Evolutionary conservation across 2,329 filamentous ascomycete species (phyloP), one percentile per base, ranked within the genome.

Genomic region (Fusarium setosum): DNA sequence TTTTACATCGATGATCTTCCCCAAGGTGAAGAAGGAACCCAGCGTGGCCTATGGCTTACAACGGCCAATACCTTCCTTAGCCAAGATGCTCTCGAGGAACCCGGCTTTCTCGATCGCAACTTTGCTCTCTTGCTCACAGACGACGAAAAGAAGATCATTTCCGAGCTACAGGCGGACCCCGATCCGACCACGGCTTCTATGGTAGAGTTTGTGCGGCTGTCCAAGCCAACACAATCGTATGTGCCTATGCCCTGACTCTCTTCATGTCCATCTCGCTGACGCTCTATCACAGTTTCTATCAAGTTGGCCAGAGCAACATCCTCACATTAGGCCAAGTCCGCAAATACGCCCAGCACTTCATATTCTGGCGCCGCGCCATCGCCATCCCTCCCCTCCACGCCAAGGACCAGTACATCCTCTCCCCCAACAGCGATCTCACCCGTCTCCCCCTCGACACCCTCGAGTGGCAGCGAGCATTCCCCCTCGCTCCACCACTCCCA

Each of bases 341-440:
- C 65, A 90, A 93, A 69, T 92, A 97, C 63, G 94, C 94, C 10
- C 92, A 93, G 58, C 96, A 98, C 80, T 90, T 99, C 64, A 94
- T 98, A 62, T 97, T 96, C 80, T 98, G 95, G 94, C 90, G 96
- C 21, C 91, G 94, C 57, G 96, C 95, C 44, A 92, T 96, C 61
- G 91, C 95, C 15, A 95, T 98, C 37, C 92, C 93, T 5, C 96
- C 96, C 0, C 86, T 99, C 6, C 94, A 97, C 73, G 91, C 92
- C 40, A 87, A 94, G 45, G 94, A 98, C 75, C 91, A 90, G 11
- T 99, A 98, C 77, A 91, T 98, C 31, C 88, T 97, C 24, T 96
- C 93, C 2, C 94, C 95, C 0, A 96, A 97, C 75, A 94, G 93
- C 62, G 91, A 97, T 71, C 86, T 94, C 71, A 82, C 85, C 50